Conservation (phyloP, 345 rosid genomes). For the Eucalyptus viminalis region DNA sequence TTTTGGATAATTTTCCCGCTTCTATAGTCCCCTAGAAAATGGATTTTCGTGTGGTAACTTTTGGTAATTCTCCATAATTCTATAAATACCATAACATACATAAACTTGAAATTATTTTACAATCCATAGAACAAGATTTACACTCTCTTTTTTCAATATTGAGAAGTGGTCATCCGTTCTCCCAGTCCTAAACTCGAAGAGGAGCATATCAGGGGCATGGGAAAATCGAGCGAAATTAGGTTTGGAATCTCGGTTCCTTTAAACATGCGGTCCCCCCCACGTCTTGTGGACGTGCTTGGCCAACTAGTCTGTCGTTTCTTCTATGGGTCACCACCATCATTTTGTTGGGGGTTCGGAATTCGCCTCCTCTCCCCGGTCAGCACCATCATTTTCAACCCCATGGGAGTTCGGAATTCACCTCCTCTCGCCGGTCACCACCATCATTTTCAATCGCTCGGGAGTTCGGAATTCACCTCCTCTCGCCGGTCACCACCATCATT, state of each 20-base stretch:
- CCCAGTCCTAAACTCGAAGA: not conserved
- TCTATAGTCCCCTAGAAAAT: too few species aligned
- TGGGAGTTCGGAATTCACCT: not conserved
- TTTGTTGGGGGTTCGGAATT: too few species aligned
- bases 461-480: too few species aligned
- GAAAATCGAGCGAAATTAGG: not conserved
- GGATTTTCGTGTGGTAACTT: too few species aligned
- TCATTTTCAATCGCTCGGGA: too few species aligned
- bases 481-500: too few species aligned
- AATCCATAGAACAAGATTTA: too few species aligned
- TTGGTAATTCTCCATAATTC: too few species aligned
- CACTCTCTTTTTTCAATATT: not conserved
- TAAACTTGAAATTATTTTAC: too few species aligned
- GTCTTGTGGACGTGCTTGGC: not conserved
- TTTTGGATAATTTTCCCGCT: too few species aligned
- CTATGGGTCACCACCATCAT: not conserved
- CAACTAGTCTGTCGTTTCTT: not conserved
- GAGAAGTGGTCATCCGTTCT: not conserved
- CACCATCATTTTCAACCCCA: not conserved
- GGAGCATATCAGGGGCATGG: not conserved
- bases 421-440: not conserved
- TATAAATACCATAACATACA: too few species aligned
- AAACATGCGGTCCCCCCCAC: not conserved
- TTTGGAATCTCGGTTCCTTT: not conserved
- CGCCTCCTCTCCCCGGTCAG: too few species aligned